Evolutionary conservation across 176 grass and related monocot genomes (phyloP).

Genomic region (Triticum monococcum): DNA sequence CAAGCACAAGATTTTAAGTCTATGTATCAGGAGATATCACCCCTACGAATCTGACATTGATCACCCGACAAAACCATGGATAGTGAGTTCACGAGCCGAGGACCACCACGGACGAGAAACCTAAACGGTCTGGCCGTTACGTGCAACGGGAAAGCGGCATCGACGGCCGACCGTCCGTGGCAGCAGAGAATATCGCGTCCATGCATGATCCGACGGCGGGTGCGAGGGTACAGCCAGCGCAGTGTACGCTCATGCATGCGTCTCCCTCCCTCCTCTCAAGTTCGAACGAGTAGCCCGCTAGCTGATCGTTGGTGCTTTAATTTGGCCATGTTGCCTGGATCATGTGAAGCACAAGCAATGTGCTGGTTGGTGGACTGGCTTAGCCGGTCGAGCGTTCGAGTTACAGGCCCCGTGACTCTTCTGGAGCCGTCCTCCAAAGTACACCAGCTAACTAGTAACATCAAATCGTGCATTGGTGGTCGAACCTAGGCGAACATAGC

Average conservation of each 20-base stretch:
- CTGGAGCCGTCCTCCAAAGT: no score
- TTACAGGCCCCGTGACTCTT: no score
- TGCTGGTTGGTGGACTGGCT: background rate
- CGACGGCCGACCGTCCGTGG: background rate
- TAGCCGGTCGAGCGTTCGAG: background rate
- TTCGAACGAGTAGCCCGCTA: background rate
- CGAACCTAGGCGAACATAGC: background rate
- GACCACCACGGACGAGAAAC: background rate
- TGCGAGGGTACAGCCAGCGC: no score
- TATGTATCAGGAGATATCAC: no score
- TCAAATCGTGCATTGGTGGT: background rate
- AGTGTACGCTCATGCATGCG: no score
- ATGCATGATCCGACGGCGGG: no score
- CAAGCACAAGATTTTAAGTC: no score
- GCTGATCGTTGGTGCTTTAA: background rate
- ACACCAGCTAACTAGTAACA: no score
- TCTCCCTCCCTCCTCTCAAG: background rate
- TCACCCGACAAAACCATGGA: background rate
- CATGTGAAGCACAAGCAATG: background rate
- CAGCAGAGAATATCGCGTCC: background rate
- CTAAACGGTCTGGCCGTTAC: background rate
- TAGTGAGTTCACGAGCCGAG: no score
- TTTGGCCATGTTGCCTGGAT: background rate
- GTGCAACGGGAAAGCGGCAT: background rate
- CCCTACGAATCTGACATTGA: no score